Base-by-base conservation (phyloP, 2,329 filamentous ascomycete species). In the Corinectria fuckeliana region DNA sequence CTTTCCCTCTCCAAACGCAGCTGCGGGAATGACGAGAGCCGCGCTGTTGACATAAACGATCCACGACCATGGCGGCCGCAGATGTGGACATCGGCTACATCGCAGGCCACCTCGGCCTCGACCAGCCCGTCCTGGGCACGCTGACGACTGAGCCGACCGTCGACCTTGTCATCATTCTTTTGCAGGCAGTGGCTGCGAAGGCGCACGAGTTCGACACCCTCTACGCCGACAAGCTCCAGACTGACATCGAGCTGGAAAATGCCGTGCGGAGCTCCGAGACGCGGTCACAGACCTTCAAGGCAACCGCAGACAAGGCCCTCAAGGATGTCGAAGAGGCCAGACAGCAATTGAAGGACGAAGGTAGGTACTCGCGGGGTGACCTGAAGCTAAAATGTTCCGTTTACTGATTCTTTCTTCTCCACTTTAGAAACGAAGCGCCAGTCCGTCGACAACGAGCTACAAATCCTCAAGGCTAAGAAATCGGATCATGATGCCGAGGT, bases 211-310 rank as follows among this genome's bases (percentile, higher is more conserved):
- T 87, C 69, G 92, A 97, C 73, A 85, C 88, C 36, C 79, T 97
- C 38, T 92, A 90, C 69, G 89, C 94, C 9, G 91, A 96, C 65
- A 98, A 97, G 78, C 84, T 97, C 42, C 89, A 92, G 67, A 81
- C 91, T 44, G 92, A 97, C 70, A 95, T 99, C 42, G 93, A 98
- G 80, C 85, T 98, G 7, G 95, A 99, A 75, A 95, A 92, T 76
- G 90, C 90, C 16, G 89, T 97, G 47, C 89, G 93, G 69, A 91
- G 86, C 65, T 89, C 90, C 60, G 94, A 98, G 73, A 88, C 90
- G 21, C 91, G 93, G 76, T 88, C 89, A 65, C 92, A 94, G 72
- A 86, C 88, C 8, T 87, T 95, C 74, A 96, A 95, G 77, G 83
- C 85, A 5, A 91, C 90, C 1, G 85, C 92, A 42, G 92, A 96